Conservation (phyloP, 495 filamentous ascomycete species). For the Talaromyces stipitatus region DNA sequence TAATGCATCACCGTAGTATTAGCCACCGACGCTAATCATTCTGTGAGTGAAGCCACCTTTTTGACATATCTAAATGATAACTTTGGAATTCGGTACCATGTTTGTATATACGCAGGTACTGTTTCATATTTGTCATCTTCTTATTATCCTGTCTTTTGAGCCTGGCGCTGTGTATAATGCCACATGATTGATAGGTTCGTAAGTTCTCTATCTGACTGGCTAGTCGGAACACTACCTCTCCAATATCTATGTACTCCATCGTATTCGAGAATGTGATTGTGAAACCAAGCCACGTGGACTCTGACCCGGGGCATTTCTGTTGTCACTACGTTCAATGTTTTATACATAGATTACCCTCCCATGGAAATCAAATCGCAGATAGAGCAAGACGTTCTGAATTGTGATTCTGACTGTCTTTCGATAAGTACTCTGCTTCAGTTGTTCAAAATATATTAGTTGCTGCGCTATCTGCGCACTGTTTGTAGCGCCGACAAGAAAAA, state of each 20-base stretch:
- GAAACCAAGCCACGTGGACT: conserved; percentile 3
- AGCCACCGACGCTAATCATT: background rate
- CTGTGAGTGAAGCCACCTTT: background rate
- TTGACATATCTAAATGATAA: background rate
- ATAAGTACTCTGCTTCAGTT: too few species aligned
- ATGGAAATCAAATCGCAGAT: background rate
- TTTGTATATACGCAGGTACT: background rate
- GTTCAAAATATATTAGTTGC: too few species aligned
- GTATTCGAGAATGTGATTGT: background rate
- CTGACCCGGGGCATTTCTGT: background rate
- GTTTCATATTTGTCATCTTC: background rate
- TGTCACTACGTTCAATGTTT: background rate
- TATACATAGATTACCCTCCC: background rate
- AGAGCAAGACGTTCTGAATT: background rate
- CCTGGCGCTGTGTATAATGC: background rate
- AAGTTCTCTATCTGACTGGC: background rate
- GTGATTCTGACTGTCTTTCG: background rate
- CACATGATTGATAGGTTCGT: background rate
- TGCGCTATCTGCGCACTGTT: background rate
- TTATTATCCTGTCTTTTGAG: background rate
- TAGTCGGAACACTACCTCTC: background rate
- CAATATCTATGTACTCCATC: background rate
- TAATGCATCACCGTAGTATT: background rate
- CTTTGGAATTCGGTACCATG: background rate
- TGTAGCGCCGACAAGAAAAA: background rate